Conservation (phyloP, 1,139 yeast species). For the Yamadazyma siamensis region DNA sequence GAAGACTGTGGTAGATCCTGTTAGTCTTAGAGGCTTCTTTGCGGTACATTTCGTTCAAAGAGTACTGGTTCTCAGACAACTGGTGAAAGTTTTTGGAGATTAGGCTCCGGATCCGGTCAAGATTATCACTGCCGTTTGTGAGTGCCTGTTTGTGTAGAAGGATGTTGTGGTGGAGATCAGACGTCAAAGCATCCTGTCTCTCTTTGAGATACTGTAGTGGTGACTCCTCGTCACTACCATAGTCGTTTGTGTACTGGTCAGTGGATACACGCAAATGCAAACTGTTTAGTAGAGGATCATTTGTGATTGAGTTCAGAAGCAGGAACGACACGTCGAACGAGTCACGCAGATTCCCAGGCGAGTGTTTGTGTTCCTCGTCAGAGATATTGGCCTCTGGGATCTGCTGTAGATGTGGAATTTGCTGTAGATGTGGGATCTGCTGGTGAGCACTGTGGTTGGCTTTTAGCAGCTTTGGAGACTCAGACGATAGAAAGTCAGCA, state of each 20-base stretch:
- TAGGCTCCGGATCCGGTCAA: slow-evolving; percentile 25
- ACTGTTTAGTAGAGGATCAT: slow-evolving; percentile 2
- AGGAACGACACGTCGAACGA: background rate
- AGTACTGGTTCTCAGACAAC: slow-evolving; percentile 41
- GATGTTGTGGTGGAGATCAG: slow-evolving; percentile 21
- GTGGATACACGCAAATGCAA: slow-evolving; percentile 4
- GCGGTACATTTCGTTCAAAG: slow-evolving; percentile 48
- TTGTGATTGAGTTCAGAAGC: too few species aligned
- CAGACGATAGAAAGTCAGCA: slow-evolving; percentile 25
- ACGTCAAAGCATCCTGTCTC: slow-evolving; percentile 14
- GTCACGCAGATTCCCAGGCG: background rate
- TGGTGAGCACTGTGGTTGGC: background rate
- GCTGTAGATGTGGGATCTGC: background rate
- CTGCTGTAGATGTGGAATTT: background rate
- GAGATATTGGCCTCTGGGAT: too few species aligned
- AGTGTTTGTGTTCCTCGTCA: too few species aligned
- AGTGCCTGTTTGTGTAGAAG: slow-evolving; percentile 22
- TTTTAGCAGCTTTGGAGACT: slow-evolving; percentile 12
- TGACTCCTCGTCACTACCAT: slow-evolving; percentile 5
- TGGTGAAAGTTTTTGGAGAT: slow-evolving; percentile 28
- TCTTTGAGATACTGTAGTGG: slow-evolving; percentile 33
- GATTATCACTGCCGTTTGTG: slow-evolving; percentile 29
- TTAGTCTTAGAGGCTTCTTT: slow-evolving; percentile 32
- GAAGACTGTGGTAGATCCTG: slow-evolving; percentile 31
- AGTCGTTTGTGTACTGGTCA: background rate